A percentile compares a stretch with the other conserved stretches of the same genome.
Evolutionary conservation across 345 rosid species (phyloP).

Genomic region (Luvunga scandens): DNA sequence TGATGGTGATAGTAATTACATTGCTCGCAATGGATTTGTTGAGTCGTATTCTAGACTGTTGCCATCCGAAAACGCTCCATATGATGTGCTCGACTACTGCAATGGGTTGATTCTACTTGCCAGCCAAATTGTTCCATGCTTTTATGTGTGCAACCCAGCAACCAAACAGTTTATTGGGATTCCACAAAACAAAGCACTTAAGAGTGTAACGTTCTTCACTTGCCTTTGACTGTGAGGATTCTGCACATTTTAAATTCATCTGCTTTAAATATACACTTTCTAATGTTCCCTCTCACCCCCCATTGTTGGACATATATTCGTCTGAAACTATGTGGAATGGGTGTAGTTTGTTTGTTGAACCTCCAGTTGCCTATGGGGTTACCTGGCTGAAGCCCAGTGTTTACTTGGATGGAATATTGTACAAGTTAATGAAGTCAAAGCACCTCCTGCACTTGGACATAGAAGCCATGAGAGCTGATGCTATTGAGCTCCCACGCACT

Average conservation of each 20-base stretch:
- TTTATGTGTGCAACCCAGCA: constrained; percentile 9
- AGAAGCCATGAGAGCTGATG: not conserved
- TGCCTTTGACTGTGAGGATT: not conserved
- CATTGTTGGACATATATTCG: not conserved
- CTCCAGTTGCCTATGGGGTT: not conserved
- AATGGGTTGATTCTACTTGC: constrained; percentile 17
- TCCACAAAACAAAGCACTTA: not conserved
- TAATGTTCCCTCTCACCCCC: not conserved
- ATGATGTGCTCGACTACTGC: constrained; percentile 8
- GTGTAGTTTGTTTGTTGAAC: not conserved
- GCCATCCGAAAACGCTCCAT: not conserved
- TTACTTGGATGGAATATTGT: not conserved
- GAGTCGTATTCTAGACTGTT: not conserved
- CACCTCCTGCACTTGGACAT: not conserved
- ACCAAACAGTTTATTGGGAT: constrained; percentile 1
- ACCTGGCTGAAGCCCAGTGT: not conserved
- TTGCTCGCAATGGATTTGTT: not conserved
- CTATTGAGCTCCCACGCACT: not conserved
- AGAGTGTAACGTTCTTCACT: not conserved
- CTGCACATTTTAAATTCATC: not conserved
- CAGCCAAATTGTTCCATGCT: not conserved
- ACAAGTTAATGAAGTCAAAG: not conserved
- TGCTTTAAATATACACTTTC: not conserved
- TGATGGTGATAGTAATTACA: not conserved
- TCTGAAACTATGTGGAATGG: not conserved